Evolutionary conservation across 495 filamentous ascomycete genomes (phyloP).

Genomic region (Terfezia boudieri): DNA sequence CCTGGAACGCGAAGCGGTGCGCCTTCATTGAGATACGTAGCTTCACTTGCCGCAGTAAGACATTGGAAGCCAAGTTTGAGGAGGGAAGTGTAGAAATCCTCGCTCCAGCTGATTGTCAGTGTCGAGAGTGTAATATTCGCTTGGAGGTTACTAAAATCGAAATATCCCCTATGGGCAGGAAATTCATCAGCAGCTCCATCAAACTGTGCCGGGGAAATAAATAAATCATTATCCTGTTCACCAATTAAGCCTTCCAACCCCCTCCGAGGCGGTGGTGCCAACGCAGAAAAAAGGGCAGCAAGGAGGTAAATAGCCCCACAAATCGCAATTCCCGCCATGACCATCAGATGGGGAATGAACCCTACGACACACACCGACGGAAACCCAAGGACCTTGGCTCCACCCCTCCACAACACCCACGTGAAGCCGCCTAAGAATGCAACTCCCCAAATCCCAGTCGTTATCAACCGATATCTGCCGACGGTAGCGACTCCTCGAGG

Average conservation of each 20-base stretch:
- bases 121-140: slow-evolving; percentile 64
- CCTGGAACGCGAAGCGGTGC: slow-evolving; percentile 43
- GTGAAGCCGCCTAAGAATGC: slow-evolving; percentile 34
- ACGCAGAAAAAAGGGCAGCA: slow-evolving; percentile 50
- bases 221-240: slow-evolving; percentile 19
- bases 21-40: slow-evolving; percentile 86
- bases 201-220: slow-evolving; percentile 19
- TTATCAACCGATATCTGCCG: slow-evolving; percentile 51
- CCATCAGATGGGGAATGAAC: slow-evolving; percentile 76
- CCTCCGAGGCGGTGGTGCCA: slow-evolving; percentile 23
- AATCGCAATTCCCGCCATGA: slow-evolving; percentile 50
- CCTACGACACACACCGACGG: slow-evolving; percentile 89
- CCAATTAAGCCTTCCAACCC: slow-evolving; percentile 2
- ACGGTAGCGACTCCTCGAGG: slow-evolving; percentile 31
- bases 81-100: slow-evolving; percentile 87
- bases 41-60: slow-evolving; percentile 79
- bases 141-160: slow-evolving; percentile 51
- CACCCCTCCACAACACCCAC: slow-evolving; percentile 18
- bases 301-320: slow-evolving; percentile 55
- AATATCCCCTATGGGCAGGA: slow-evolving; percentile 30
- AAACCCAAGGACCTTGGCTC: slow-evolving; percentile 44
- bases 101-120: slow-evolving; percentile 53
- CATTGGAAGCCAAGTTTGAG: slow-evolving; percentile 66
- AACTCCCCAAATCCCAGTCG: slow-evolving; percentile 70
- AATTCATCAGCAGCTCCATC: slow-evolving; percentile 31